phyloP scores from a whole-genome alignment of 768 basidiomycete genomes.

The Mycena rosella region DNA sequence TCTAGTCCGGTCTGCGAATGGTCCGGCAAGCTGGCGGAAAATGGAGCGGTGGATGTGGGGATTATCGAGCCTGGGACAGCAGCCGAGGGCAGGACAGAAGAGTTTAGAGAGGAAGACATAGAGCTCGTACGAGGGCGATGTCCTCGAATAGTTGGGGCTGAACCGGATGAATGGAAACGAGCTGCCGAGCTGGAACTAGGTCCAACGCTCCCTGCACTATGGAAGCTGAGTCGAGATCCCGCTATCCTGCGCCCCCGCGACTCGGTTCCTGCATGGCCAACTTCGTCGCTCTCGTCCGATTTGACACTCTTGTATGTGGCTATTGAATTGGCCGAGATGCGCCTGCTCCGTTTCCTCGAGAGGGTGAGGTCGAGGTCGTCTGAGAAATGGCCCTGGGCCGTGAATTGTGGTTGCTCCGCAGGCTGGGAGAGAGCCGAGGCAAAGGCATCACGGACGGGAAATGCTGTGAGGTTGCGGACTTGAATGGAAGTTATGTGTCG shows the following conservation, averaged over 20 bases:
- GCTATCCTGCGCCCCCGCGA: conserved; percentile 58
- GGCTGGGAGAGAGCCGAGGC: conserved; percentile 82
- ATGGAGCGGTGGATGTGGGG: conserved; percentile 35
- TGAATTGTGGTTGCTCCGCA: conserved; percentile 71
- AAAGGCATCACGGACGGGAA: conserved; percentile 82
- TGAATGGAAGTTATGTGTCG: conserved; percentile 81
- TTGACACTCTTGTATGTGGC: conserved; percentile 60
- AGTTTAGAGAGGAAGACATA: conserved; percentile 59
- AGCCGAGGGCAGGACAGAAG: conserved; percentile 39
- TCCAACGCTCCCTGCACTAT: conserved; percentile 35
- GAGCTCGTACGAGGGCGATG: conserved; percentile 66
- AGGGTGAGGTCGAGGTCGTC: conserved; percentile 80
- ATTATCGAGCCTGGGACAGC: conserved; percentile 32
- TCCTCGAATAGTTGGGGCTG: conserved; percentile 51
- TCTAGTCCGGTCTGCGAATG: conserved; percentile 79
- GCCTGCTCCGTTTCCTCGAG: conserved; percentile 69
- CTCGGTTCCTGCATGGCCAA: conserved; percentile 41
- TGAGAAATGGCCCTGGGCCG: conserved; percentile 65
- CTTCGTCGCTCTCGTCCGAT: conserved; percentile 59
- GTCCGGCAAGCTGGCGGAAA: conserved; percentile 59
- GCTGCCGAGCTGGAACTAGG: conserved; percentile 27
- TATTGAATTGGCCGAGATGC: conserved; percentile 70
- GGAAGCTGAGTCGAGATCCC: conserved; percentile 60
- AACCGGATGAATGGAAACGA: conserved; percentile 26
- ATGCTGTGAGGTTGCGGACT: conserved; percentile 87